Conservation (phyloP, 2,329 filamentous ascomycete species). For the Pseudohalonectria lignicola region DNA sequence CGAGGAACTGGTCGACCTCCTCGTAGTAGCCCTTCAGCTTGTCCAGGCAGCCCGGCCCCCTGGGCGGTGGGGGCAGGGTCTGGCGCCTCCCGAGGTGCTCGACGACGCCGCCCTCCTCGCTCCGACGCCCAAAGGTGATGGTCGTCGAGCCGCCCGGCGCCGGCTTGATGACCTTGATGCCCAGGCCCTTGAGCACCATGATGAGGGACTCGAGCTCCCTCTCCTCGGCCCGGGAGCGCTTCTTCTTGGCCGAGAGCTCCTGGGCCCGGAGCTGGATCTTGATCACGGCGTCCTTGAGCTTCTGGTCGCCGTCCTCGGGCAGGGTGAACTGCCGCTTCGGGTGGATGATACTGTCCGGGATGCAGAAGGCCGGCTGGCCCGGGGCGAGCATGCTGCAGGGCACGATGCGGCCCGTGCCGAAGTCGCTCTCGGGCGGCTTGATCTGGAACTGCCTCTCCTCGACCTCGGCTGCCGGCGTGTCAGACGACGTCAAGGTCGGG, state of each 20-base stretch:
- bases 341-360: neutral
- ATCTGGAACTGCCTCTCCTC: neutral
- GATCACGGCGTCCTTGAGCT: conserved; percentile 1
- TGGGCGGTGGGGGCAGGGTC: neutral
- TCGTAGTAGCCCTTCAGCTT: conserved; percentile 1
- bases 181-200: neutral
- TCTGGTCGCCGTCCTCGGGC: neutral
- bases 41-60: neutral
- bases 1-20: conserved; percentile 1
- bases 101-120: neutral
- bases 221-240: neutral
- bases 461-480: neutral
- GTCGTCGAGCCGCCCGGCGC: neutral
- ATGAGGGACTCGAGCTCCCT: neutral
- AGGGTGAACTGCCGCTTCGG: neutral
- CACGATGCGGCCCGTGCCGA: neutral
- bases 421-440: neutral
- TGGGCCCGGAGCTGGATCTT: conserved; percentile 1
- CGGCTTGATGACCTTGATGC: neutral
- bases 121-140: neutral
- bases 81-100: neutral
- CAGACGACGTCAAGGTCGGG: too few relatives aligned
- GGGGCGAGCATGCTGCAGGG: neutral
- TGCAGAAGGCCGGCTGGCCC: conserved; percentile 1
- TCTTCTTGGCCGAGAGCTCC: conserved; percentile 1